Evolutionary conservation across 805 yeast species (phyloP).

Genomic region (Pichia phayaonensis): DNA sequence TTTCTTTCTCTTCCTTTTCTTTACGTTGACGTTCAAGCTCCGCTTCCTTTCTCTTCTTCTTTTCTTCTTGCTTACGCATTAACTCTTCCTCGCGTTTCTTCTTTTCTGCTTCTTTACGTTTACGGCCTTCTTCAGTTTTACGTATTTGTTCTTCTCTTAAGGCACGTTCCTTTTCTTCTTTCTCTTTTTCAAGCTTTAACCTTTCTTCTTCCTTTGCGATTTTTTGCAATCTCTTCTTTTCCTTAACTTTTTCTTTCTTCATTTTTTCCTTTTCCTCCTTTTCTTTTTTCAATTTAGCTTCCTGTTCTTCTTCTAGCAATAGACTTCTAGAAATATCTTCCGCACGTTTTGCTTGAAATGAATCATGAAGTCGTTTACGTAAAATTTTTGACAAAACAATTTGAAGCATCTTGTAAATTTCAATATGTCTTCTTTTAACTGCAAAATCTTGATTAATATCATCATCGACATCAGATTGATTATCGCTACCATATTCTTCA

Average conservation of each 20-base stretch:
- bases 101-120: slow-evolving; percentile 35
- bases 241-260: slow-evolving; percentile 63
- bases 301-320: slow-evolving; percentile 64
- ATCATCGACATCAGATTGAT: slow-evolving; percentile 30
- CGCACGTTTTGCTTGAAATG: slow-evolving; percentile 75
- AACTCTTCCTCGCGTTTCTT: slow-evolving; percentile 29
- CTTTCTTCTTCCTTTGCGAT: slow-evolving; percentile 57
- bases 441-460: slow-evolving; percentile 40
- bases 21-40: slow-evolving; percentile 31
- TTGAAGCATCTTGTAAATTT: slow-evolving; percentile 73
- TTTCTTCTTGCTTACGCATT: slow-evolving; percentile 25
- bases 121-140: slow-evolving; percentile 40
- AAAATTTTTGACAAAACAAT: slow-evolving; percentile 72
- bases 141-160: slow-evolving; percentile 35
- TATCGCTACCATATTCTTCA: slow-evolving; percentile 18
- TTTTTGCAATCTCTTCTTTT: slow-evolving; percentile 57
- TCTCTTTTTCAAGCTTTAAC: slow-evolving; percentile 39
- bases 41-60: slow-evolving; percentile 34
- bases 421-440: slow-evolving; percentile 60
- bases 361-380: slow-evolving; percentile 62
- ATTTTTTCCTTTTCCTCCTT: slow-evolving; percentile 57
- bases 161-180: slow-evolving; percentile 37
- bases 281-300: slow-evolving; percentile 55
- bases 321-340: slow-evolving; percentile 60
- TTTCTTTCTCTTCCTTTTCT: slow-evolving; percentile 33